Evolutionary conservation across 192 early-diverging fungal species (phyloP).

Genomic region (Entomortierella lignicola): DNA sequence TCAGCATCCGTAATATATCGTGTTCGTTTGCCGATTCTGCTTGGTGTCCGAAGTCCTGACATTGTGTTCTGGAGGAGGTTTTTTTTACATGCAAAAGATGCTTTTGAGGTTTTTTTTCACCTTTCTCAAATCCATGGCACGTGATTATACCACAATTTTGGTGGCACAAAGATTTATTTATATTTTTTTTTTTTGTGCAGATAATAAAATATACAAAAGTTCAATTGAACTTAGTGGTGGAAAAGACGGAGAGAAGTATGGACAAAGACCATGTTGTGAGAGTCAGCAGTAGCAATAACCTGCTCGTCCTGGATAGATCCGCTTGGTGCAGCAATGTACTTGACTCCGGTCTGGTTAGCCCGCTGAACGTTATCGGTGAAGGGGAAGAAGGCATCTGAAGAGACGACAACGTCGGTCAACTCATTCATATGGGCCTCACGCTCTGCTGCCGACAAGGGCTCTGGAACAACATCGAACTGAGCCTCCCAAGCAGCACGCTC

Average conservation of each 20-base stretch:
- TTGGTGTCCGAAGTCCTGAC: conserved; percentile 14
- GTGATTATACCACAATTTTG: too few relatives aligned
- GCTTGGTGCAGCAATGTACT: conserved; percentile 89
- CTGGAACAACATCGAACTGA: conserved; percentile 85
- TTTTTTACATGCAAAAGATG: neutral
- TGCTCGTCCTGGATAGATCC: conserved; percentile 91
- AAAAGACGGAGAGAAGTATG: conserved; percentile 94
- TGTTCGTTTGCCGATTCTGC: conserved; percentile 25
- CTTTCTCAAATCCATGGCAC: too few relatives aligned
- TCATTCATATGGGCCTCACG: conserved; percentile 78
- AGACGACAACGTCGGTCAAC: conserved; percentile 81
- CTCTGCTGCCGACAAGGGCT: conserved; percentile 81
- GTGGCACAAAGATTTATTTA: neutral
- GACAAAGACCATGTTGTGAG: conserved; percentile 82
- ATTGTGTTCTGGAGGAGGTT: too few relatives aligned
- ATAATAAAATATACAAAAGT: neutral
- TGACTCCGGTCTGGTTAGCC: conserved; percentile 85
- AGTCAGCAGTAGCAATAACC: conserved; percentile 86
- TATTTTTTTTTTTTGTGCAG: neutral
- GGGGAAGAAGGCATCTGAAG: conserved; percentile 99
- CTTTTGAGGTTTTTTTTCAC: too few relatives aligned
- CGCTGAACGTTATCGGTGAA: conserved; percentile 96
- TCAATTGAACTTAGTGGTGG: conserved; percentile 80
- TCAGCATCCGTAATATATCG: conserved; percentile 15
- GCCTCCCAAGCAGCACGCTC: conserved; percentile 84